Percentiles rank a stretch among this genome's conserved stretches.
Conservation (phyloP, 768 basidiomycete genomes). For the Serendipita indica region DNA sequence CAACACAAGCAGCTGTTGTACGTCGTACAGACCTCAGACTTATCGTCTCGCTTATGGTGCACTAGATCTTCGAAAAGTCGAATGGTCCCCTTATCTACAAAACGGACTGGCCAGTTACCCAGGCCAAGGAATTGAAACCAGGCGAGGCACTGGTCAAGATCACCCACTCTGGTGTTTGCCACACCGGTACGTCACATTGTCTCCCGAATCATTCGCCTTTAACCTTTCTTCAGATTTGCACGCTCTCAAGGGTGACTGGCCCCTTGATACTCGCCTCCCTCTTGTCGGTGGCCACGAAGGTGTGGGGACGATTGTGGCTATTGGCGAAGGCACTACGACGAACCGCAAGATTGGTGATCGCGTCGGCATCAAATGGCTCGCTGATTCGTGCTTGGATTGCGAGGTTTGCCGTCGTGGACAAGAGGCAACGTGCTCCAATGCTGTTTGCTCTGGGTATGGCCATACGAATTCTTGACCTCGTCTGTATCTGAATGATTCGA, state of each 20-base stretch:
- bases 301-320: constrained; percentile 67
- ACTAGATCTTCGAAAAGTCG: neutral
- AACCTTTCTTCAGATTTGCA: constrained; percentile 39
- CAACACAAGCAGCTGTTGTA: neutral
- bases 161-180: constrained; percentile 70
- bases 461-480: neutral
- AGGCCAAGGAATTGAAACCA: neutral
- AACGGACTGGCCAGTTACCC: neutral
- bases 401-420: constrained; percentile 61
- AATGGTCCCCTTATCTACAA: constrained; percentile 5
- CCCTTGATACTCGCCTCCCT: constrained; percentile 44
- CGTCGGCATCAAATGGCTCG: constrained; percentile 59
- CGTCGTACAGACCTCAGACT: neutral
- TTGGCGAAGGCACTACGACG: constrained; percentile 47
- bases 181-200: constrained; percentile 28
- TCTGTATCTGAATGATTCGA: neutral
- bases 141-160: constrained; percentile 57
- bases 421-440: constrained; percentile 54
- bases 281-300: constrained; percentile 79
- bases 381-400: constrained; percentile 48
- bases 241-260: constrained; percentile 67
- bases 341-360: constrained; percentile 62
- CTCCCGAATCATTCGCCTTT: neutral
- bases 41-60: no score
- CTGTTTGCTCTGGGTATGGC: constrained; percentile 45